Evolutionary conservation across 805 yeast species (phyloP), one percentile per base, ranked within the genome.

Genomic region (Torulaspora indica): DNA sequence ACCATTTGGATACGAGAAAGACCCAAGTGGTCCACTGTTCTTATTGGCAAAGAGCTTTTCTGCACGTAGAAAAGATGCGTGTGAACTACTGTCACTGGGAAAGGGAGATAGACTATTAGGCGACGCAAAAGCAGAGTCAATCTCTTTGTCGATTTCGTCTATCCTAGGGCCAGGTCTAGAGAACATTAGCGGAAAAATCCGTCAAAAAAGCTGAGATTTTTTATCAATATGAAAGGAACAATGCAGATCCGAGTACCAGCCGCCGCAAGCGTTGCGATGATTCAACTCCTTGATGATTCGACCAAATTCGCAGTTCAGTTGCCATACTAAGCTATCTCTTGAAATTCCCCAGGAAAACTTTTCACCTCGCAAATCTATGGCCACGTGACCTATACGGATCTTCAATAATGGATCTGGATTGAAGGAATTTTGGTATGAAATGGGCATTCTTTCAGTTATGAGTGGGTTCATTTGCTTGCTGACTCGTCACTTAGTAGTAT

Each of bases 261-360:
- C 35, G 42, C 35, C 36, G 27, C 30, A 38, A 30, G 6, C 27
- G 18, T 23, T 8, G 7, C 13, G 18, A 3, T 28, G 17, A n/a
- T 3, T 8, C 36, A 29, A 31, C 23, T 24, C 15, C 36, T 31
- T 38, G 35, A 35, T 24, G 31, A 23, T 24, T 24, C 18, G 36
- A 24, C 12, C 33, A 30, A 13, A 20, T 29, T n/a, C 29, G 33
- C 28, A 13, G 23, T 17, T 27, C 40, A 38, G 15, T 29, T 17
- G 17, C 24, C 33, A 29, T n/a, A 28, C 20, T 9, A 20, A 29
- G 23, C 18, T n/a, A 23, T 38, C 29, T 18, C 18, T 41, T 46
- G 40, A 49, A 51, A 55, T 55, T 55, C 59, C 59, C 47, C 53
- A 46, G 57, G 59, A 55, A 52, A 52, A 47, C 24, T 41, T 43